Percentiles rank a stretch among this genome's conserved stretches.
phyloP scores from a whole-genome alignment of 2,329 filamentous ascomycete genomes.

The Rutstroemia sp. region DNA sequence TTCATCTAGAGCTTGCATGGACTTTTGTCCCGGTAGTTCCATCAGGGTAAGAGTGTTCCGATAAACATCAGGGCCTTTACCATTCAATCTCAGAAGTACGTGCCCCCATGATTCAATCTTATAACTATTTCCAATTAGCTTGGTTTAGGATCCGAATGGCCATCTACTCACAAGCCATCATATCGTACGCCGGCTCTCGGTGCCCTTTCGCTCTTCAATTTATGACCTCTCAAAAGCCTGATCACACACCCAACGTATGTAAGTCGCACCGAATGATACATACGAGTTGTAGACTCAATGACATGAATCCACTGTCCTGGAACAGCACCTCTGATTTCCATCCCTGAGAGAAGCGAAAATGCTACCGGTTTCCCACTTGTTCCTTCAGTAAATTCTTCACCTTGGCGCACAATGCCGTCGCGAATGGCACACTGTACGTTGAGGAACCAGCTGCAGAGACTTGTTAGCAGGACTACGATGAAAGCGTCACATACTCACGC shows the following conservation, averaged over 20 bases:
- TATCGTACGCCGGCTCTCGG: slow-evolving; percentile 47
- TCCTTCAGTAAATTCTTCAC: slow-evolving; percentile 40
- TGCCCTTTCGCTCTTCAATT: slow-evolving; percentile 43
- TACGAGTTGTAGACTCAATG: slow-evolving; percentile 35
- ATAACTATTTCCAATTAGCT: slow-evolving; percentile 29
- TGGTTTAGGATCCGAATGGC: too few species aligned
- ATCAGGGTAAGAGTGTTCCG: slow-evolving; percentile 41
- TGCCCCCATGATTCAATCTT: slow-evolving; percentile 41
- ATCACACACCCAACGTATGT: slow-evolving; percentile 42
- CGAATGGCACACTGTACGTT: slow-evolving; percentile 48
- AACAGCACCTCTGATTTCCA: slow-evolving; percentile 37
- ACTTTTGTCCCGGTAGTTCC: slow-evolving; percentile 35
- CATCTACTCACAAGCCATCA: slow-evolving; percentile 45
- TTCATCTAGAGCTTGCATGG: slow-evolving; percentile 34
- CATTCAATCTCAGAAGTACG: slow-evolving; percentile 27
- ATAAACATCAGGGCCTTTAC: slow-evolving; percentile 35
- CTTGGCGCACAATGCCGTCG: slow-evolving; percentile 45
- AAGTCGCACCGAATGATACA: slow-evolving; percentile 44
- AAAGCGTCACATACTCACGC: slow-evolving; percentile 34
- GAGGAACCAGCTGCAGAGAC: slow-evolving; percentile 46
- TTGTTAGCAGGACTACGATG: slow-evolving; percentile 21
- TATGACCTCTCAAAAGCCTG: slow-evolving; percentile 45
- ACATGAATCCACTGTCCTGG: slow-evolving; percentile 36
- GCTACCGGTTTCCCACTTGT: slow-evolving; percentile 37
- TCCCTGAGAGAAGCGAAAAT: slow-evolving; percentile 45